Base-by-base conservation (phyloP, 495 filamentous ascomycete genomes). In the Jackrogersella minutella region DNA sequence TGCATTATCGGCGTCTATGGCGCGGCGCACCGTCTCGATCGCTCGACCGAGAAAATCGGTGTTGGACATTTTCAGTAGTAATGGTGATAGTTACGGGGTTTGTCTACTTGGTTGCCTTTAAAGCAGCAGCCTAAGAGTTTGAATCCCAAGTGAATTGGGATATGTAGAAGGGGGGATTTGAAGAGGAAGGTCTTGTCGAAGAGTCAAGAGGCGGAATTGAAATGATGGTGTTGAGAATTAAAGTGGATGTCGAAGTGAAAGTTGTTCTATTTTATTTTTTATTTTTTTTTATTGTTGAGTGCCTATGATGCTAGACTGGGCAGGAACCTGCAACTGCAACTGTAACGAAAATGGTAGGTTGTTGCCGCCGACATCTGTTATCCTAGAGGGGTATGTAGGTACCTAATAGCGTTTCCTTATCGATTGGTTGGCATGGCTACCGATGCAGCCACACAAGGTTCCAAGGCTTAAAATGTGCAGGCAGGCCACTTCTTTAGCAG, bases 11-110 rank as follows among this genome's bases (percentile, higher is more conserved):
- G 88, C 85, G 77, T 97, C 93, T 82, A 99, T 97, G 70, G 95
- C 95, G 78, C 93, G 93, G 80, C 97, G 96, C 64, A 98, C 96
- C 69, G 89, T 87, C 67, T 93, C 91, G 82, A 99, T 97, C 50
- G 95, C 95, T 70, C 93, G 90, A 73, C 92, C 92, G 66, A 98
- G 85, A 72, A 98, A 99, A 79, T 98, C 93, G 73, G 93, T 96
- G 76, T 97, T 96, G 69, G 93, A 96, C 95, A 99, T 98, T 70
- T 54, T 77, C 80, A 75, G 64, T 64, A 62, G 65, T n/a, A 26
- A 31, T 31, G 24, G 65, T n/a, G 44, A 31, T 31, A 17, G 24
- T 3, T 30, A 7, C 26, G n/a, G 24, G 22, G 28, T 30, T 8
- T 36, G 49, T 10, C 30, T 52, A 17, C 30, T 34, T 36, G n/a